Percentiles rank a stretch among this genome's conserved stretches.
Evolutionary conservation across 208 protist species (phyloP).

Genomic region (Zelonia costaricensis): DNA sequence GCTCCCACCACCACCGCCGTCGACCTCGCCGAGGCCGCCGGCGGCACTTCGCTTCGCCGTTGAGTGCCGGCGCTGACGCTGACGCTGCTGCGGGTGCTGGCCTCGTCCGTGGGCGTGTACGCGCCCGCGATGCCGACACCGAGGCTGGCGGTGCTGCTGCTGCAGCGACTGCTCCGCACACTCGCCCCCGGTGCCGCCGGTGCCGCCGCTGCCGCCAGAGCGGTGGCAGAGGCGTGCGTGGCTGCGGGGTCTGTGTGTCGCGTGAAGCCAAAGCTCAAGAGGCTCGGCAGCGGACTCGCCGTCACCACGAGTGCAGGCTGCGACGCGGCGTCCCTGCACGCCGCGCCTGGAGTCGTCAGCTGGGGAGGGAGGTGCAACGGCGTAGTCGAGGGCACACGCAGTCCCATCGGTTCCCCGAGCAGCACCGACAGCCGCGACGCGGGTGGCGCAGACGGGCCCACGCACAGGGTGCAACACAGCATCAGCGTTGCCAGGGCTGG

Average conservation of each 20-base stretch:
- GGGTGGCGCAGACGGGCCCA: background rate
- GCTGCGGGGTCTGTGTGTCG: too few relatives aligned
- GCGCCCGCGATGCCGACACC: background rate
- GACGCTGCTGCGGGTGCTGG: background rate
- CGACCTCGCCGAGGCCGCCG: background rate
- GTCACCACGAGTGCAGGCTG: background rate
- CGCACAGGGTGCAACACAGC: slow-evolving; percentile 26
- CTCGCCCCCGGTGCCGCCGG: background rate
- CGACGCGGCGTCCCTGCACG: background rate
- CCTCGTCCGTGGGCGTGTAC: background rate
- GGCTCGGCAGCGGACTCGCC: slow-evolving; percentile 2
- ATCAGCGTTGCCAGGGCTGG: slow-evolving; percentile 23
- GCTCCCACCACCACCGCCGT: slow-evolving; percentile 7
- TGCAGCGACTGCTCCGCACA: slow-evolving; percentile 6
- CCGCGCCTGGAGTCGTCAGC: background rate
- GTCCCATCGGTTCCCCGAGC: slow-evolving; percentile 5
- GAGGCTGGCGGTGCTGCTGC: background rate
- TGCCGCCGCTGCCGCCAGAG: background rate
- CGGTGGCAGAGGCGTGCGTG: background rate
- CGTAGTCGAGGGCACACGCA: background rate
- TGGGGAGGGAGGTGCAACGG: too few relatives aligned
- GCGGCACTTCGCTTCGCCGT: too few relatives aligned
- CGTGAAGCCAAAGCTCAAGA: slow-evolving; percentile 12
- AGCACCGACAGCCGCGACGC: slow-evolving; percentile 8
- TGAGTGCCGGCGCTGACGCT: too few relatives aligned